Base-by-base conservation (phyloP, 2,329 filamentous ascomycete genomes). In the Fusarium abutilonis region DNA sequence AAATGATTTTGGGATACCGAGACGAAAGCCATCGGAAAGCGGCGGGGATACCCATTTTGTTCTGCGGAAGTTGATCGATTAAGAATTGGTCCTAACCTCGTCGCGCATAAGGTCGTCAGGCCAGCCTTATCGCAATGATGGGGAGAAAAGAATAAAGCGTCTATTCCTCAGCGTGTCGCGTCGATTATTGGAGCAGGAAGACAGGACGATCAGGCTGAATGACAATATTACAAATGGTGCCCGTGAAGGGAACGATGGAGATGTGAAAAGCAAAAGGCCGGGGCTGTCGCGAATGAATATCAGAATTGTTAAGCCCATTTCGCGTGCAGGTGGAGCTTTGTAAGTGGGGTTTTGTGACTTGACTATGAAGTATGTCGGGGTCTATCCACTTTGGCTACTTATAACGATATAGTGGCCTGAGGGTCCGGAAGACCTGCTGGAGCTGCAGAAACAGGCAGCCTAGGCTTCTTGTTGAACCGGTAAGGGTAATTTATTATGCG, bases 1-100 rank as follows among this genome's bases (percentile, higher is more conserved):
- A 95, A 66, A 98, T 91, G 74, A 98, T 99, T 80, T 98, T 98
- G 60, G 95, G 95, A 74, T 98, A 97, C 75, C 96, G 98, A 80
- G 89, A 91, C 77, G 92, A 96, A 59, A 98, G 88, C 93, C 93
- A 99, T 85, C 93, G 86, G 78, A 97, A 98, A 66, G 95, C 90
- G 60, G 93, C 93, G 69, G 93, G 93, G 72, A 97, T 93, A 89
- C 93, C 93, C 93, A 97, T 97, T 59, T 69, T 81, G 74, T 43
- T 36, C 21, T 29, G 28, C 36, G 11, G 29, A 17, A 28, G 21
- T 50, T 41, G 42, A 21, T 31, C 31, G 19, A 35, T 59, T 36
- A 26, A 57, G 17, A 45, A 31, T 42, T 34, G 39, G 47, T 43
- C n/a, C 51, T 39, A n/a, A 55, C 38, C 36, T 55, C 29, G 44